Percentiles rank a stretch among this genome's conserved stretches.
These are phyloP conservation scores for Furcasterigmium furcatum DNA, from an alignment of 2,329 filamentous ascomycete species.

Conservation along the genomic window DNA sequence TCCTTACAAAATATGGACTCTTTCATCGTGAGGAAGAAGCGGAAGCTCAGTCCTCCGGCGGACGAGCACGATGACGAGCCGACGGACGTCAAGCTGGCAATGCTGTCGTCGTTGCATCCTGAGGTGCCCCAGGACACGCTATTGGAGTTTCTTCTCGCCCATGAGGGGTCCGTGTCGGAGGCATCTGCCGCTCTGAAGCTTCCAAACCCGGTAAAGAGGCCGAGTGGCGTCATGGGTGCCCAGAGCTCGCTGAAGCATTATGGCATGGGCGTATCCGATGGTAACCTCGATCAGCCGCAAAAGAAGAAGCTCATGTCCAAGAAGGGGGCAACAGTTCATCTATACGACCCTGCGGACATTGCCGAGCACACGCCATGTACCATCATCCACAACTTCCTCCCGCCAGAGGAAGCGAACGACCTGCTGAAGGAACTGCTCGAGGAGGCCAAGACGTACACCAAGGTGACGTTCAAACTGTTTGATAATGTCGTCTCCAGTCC, in stretches of 20 bases:
- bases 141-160: conserved; percentile 74
- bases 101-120: conserved; percentile 76
- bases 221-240: conserved; percentile 38
- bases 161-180: conserved; percentile 71
- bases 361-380: conserved; percentile 84
- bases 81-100: conserved; percentile 85
- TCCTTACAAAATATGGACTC: conserved; percentile 47
- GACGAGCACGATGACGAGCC: conserved; percentile 60
- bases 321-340: conserved; percentile 78
- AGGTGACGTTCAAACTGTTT: conserved; percentile 78
- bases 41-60: conserved; percentile 31
- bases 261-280: conserved; percentile 15
- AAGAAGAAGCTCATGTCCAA: conserved; percentile 59
- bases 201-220: conserved; percentile 26
- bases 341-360: conserved; percentile 80
- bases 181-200: conserved; percentile 55
- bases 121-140: conserved; percentile 60
- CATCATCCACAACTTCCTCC: conserved; percentile 88
- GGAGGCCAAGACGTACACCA: conserved; percentile 69
- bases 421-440: conserved; percentile 73
- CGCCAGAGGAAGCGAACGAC: conserved; percentile 64
- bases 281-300: conserved; percentile 10
- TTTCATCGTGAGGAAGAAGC: conserved; percentile 53
- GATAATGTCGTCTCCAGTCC: conserved; percentile 82
- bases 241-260: conserved; percentile 64